Percentiles rank a stretch among this genome's conserved stretches.
Evolutionary conservation across 2,329 filamentous ascomycete species (phyloP).

Genomic region (Rugonectria rugulosa): DNA sequence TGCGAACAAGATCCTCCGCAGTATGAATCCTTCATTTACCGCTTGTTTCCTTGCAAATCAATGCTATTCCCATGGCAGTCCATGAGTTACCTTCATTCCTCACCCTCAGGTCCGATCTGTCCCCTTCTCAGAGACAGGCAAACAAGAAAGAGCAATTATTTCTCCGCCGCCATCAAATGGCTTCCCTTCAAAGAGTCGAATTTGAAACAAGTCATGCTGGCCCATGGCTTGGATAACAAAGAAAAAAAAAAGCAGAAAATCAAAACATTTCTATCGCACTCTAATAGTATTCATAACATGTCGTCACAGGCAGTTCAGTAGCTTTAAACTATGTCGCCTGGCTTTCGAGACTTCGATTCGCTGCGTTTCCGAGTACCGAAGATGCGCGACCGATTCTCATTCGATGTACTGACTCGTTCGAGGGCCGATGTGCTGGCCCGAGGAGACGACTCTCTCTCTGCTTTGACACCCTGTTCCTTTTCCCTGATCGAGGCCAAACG

Average conservation of each 20-base stretch:
- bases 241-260: background rate
- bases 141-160: background rate
- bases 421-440: constrained; percentile 41
- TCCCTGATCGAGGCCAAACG: constrained; percentile 49
- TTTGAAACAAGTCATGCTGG: too few species aligned
- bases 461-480: constrained; percentile 43
- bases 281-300: constrained; percentile 12
- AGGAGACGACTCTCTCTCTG: constrained; percentile 37
- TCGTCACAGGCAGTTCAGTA: constrained; percentile 3
- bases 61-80: background rate
- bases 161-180: too few species aligned
- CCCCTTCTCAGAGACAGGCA: background rate
- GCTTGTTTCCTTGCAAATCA: background rate
- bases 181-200: too few species aligned
- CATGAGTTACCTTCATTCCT: background rate
- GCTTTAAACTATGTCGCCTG: constrained; percentile 40
- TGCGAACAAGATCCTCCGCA: background rate
- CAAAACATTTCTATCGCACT: constrained; percentile 8
- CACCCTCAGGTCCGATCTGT: background rate
- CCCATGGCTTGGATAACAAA: too few species aligned
- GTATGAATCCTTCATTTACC: background rate
- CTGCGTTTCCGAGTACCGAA: constrained; percentile 42
- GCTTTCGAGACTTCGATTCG: constrained; percentile 38
- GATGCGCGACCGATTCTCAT: constrained; percentile 39
- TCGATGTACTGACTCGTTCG: constrained; percentile 30